Percentiles rank a stretch among this genome's conserved stretches.
These are phyloP conservation scores for Aspergillus nomiae DNA, from an alignment of 2,329 filamentous ascomycete genomes.

Conservation along the genomic window DNA sequence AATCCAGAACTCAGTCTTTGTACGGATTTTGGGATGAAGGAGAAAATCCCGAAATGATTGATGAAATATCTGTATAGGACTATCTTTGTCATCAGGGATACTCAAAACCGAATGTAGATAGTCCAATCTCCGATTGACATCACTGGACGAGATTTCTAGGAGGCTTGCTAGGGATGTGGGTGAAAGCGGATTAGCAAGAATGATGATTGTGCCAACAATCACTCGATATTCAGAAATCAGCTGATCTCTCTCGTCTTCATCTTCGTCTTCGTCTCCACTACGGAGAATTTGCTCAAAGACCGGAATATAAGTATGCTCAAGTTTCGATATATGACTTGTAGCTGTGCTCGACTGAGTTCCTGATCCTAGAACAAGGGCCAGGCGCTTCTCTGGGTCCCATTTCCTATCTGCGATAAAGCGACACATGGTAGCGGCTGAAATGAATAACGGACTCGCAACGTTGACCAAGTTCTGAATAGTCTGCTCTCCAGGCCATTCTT, in stretches of 20 bases:
- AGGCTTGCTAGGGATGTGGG: conserved; percentile 17
- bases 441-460: conserved; percentile 14
- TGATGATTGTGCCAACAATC: conserved; percentile 27
- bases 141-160: conserved; percentile 4
- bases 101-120: conserved; percentile 23
- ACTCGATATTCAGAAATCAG: conserved; percentile 20
- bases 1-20: conserved; percentile 11
- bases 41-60: conserved; percentile 38
- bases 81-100: conserved; percentile 11
- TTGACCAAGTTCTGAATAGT: background rate
- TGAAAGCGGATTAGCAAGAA: conserved; percentile 24
- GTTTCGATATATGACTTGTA: conserved; percentile 9
- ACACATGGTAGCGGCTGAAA: conserved; percentile 12
- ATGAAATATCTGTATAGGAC: conserved; percentile 25
- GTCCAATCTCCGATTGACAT: conserved; percentile 13
- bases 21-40: background rate
- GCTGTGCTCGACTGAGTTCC: background rate
- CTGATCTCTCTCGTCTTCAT: conserved; percentile 11
- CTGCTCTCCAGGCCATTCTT: conserved; percentile 8
- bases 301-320: background rate
- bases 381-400: conserved; percentile 10
- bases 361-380: background rate
- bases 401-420: conserved; percentile 6
- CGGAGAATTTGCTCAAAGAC: background rate
- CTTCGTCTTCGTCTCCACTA: background rate